phyloP scores from a whole-genome alignment of 306 rosid genomes.

The Pyrus bretschneideri region DNA sequence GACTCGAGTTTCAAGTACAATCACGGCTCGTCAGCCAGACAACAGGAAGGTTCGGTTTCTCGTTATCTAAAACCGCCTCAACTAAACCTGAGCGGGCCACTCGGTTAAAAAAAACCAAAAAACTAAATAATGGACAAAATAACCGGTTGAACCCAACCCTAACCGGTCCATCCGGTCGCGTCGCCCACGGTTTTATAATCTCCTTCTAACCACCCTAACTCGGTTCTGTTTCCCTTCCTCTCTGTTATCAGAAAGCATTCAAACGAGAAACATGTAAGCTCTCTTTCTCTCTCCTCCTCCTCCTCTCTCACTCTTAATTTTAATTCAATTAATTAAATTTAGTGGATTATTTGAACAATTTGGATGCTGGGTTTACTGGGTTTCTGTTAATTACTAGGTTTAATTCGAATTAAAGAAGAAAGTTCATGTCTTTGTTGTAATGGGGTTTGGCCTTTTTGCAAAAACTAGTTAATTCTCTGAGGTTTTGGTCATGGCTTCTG shows the following conservation, averaged over 20 bases:
- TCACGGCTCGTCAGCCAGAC: conserved; percentile 25
- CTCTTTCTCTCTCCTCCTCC: neutral
- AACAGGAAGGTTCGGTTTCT: conserved; percentile 44
- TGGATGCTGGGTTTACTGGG: neutral
- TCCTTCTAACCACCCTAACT: conserved; percentile 19
- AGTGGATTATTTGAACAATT: neutral
- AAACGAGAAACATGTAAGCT: conserved; percentile 44
- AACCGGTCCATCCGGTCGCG: conserved; percentile 60
- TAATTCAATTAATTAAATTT: neutral
- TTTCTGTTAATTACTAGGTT: neutral
- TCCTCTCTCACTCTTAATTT: neutral
- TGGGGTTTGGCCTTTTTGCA: neutral
- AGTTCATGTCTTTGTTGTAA: conserved; percentile 4
- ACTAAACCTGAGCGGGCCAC: conserved; percentile 30
- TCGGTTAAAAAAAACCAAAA: conserved; percentile 7
- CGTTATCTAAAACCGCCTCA: conserved; percentile 30
- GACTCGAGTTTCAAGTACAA: neutral
- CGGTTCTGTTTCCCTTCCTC: conserved; percentile 42
- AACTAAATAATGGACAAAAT: neutral
- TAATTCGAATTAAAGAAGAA: conserved; percentile 1
- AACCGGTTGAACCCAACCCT: conserved; percentile 43
- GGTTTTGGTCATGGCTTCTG: conserved; percentile 42
- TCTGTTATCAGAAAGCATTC: conserved; percentile 1
- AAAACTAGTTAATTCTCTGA: neutral
- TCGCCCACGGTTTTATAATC: conserved; percentile 28